Conservation (phyloP, 768 basidiomycete species). For the Russula lepida region DNA sequence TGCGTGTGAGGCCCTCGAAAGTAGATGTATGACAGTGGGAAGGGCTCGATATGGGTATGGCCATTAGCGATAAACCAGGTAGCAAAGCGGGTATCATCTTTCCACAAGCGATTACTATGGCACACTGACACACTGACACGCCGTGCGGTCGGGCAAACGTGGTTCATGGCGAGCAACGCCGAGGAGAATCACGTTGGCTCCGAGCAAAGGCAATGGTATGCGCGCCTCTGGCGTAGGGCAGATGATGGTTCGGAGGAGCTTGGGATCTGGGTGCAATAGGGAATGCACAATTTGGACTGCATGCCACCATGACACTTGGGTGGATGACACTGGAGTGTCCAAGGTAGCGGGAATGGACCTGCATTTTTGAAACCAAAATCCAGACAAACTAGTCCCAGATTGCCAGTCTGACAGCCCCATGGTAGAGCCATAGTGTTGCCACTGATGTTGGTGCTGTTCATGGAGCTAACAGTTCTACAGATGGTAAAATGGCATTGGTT, state of each 20-base stretch:
- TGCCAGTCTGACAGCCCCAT: no score
- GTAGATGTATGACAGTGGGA: conserved; percentile 79
- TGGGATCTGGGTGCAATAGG: conserved; percentile 99
- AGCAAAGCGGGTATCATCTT: conserved; percentile 85
- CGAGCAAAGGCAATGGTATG: conserved; percentile 95
- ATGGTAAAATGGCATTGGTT: no score
- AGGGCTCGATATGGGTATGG: conserved; percentile 45
- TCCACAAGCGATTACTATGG: conserved; percentile 97
- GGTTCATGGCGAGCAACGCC: conserved; percentile 97
- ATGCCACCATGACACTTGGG: conserved; percentile 92
- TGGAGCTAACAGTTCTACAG: no score
- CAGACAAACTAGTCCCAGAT: no score
- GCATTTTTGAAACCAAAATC: no score
- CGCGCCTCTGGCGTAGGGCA: conserved; percentile 88
- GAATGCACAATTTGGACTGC: conserved; percentile 93
- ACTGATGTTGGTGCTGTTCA: no score
- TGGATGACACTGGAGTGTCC: conserved; percentile 99
- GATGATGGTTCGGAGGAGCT: conserved; percentile 98
- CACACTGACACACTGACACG: conserved; percentile 97
- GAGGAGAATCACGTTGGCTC: conserved; percentile 98
- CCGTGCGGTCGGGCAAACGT: conserved; percentile 94
- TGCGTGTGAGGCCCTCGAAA: conserved; percentile 81
- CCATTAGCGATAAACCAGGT: conserved; percentile 18
- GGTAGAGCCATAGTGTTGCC: no score
- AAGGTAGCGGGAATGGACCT: conserved; percentile 92